These are phyloP conservation scores for Solanum verrucosum DNA, from an alignment of 257 asterid genomes.

Conservation along the genomic window DNA sequence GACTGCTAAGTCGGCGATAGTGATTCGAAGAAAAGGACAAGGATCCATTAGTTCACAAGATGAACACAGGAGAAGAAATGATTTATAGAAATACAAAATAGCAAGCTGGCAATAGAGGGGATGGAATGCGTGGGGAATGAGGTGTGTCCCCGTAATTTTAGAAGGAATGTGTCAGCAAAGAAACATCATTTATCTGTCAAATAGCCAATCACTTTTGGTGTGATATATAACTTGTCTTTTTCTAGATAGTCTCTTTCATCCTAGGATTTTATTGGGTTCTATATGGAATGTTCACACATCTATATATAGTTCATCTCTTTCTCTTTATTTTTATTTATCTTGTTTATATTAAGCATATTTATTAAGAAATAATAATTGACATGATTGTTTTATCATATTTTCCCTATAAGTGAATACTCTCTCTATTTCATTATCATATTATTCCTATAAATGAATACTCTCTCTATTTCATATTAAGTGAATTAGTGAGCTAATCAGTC, in stretches of 20 bases:
- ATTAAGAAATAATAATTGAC: not conserved
- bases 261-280: not conserved
- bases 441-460: not conserved
- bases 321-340: not conserved
- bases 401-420: not conserved
- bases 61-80: not conserved
- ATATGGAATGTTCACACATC: not conserved
- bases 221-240: not conserved
- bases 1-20: conserved; percentile 45
- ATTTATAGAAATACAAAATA: not conserved
- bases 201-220: not conserved
- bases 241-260: not conserved
- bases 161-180: not conserved
- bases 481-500: not conserved
- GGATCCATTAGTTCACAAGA: conserved; percentile 58
- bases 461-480: not conserved
- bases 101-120: not conserved
- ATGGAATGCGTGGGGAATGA: conserved; percentile 56
- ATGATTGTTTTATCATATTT: not conserved
- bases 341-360: too few species aligned
- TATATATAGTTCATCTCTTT: not conserved
- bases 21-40: conserved; percentile 69
- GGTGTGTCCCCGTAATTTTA: conserved; percentile 53
- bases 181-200: not conserved
- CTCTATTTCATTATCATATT: not conserved